Conservation (phyloP, 768 basidiomycete species). For the Rhodosporidiobolus sp. region DNA sequence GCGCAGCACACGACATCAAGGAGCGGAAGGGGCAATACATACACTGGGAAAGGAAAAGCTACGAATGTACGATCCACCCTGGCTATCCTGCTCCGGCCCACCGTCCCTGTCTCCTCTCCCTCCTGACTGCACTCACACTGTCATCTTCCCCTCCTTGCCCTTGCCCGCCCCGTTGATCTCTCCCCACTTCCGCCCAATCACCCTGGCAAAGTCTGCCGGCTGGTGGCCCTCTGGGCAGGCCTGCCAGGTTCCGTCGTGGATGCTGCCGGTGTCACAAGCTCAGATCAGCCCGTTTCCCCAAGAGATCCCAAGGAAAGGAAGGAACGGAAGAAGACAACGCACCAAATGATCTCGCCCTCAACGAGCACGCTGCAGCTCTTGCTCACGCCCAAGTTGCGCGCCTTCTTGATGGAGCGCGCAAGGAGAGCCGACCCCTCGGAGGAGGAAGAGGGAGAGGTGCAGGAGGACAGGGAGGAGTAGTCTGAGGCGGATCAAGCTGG, state of each 20-base stretch:
- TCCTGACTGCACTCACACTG: no score
- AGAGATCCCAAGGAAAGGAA: no score
- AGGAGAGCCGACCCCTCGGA: neutral
- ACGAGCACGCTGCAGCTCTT: constrained; percentile 88
- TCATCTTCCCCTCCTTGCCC: no score
- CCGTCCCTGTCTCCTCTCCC: no score
- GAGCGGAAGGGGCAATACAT: no score
- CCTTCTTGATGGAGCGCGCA: neutral
- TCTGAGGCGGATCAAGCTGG: neutral
- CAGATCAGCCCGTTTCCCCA: constrained; percentile 45
- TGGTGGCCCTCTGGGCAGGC: constrained; percentile 76
- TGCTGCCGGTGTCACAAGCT: constrained; percentile 55
- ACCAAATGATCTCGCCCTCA: constrained; percentile 54
- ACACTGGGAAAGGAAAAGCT: no score
- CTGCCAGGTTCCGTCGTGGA: constrained; percentile 69
- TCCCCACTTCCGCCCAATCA: constrained; percentile 71
- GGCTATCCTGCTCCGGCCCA: no score
- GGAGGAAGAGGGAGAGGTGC: neutral
- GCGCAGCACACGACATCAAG: no score
- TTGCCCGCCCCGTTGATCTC: constrained; percentile 60
- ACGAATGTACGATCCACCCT: no score
- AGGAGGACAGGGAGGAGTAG: neutral
- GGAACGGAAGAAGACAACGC: neutral
- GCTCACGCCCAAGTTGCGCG: constrained; percentile 48
- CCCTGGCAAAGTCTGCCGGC: constrained; percentile 67